These are phyloP conservation scores for Aspergillus floridensis DNA, from an alignment of 2,329 filamentous ascomycete species.

Conservation along the genomic window DNA sequence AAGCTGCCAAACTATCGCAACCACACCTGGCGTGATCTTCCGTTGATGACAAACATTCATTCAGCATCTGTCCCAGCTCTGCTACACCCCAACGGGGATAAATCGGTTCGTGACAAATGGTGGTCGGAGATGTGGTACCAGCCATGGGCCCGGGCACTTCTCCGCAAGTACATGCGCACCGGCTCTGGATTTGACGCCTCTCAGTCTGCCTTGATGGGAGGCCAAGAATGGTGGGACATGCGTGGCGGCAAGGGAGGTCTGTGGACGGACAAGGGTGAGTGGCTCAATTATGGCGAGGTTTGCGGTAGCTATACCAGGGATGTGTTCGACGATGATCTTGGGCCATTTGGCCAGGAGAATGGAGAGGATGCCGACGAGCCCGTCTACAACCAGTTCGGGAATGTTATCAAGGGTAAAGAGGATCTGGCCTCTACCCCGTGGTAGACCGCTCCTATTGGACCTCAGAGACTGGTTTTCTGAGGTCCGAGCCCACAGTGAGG, in stretches of 20 bases:
- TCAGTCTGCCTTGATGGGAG: slow-evolving; percentile 46
- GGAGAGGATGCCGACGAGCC: slow-evolving; percentile 29
- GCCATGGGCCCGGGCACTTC: slow-evolving; percentile 47
- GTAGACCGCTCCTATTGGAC: background rate
- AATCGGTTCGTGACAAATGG: slow-evolving; percentile 30
- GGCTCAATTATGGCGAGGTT: slow-evolving; percentile 51
- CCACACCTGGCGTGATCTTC: slow-evolving; percentile 43
- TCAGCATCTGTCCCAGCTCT: slow-evolving; percentile 48
- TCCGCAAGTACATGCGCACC: slow-evolving; percentile 49
- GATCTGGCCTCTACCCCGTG: background rate
- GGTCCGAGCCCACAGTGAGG: background rate
- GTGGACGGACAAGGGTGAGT: slow-evolving; percentile 52
- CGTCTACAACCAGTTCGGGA: slow-evolving; percentile 41
- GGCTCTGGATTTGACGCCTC: slow-evolving; percentile 44
- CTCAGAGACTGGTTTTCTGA: slow-evolving; percentile 5
- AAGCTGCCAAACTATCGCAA: slow-evolving; percentile 40
- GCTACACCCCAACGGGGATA: slow-evolving; percentile 42
- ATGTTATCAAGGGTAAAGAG: slow-evolving; percentile 36
- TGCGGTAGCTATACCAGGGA: slow-evolving; percentile 46
- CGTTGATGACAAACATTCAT: slow-evolving; percentile 49
- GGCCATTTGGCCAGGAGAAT: slow-evolving; percentile 40
- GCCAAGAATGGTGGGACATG: slow-evolving; percentile 49
- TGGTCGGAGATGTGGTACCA: slow-evolving; percentile 53
- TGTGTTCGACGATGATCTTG: slow-evolving; percentile 50
- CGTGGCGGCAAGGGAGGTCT: slow-evolving; percentile 54